These are phyloP conservation scores for Quercus gilva DNA, from an alignment of 306 rosid genomes.

Conservation along the genomic window DNA sequence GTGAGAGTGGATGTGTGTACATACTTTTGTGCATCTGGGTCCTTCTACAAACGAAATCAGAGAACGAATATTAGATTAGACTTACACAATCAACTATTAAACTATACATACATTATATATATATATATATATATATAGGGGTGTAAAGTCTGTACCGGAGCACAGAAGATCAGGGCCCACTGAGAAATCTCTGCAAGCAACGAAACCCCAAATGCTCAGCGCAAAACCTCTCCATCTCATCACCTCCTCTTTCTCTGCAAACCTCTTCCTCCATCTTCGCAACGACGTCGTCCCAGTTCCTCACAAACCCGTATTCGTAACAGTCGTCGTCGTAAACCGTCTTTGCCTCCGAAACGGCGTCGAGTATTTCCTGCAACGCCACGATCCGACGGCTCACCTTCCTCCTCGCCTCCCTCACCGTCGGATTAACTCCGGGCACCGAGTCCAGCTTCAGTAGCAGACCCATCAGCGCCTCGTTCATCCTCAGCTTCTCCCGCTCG, in stretches of 20 bases:
- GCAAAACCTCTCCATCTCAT: constrained; percentile 71
- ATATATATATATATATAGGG: not conserved
- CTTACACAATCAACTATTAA: too few relatives aligned
- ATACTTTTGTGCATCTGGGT: too few relatives aligned
- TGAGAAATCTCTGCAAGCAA: constrained; percentile 80
- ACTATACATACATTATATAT: too few relatives aligned
- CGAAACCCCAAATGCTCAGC: constrained; percentile 75
- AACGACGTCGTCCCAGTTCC: constrained; percentile 63
- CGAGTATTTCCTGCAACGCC: constrained; percentile 85
- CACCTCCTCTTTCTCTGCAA: constrained; percentile 77
- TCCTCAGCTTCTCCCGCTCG: constrained; percentile 58
- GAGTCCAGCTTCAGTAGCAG: constrained; percentile 76
- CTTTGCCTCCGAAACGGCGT: constrained; percentile 52
- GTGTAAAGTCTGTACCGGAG: not conserved
- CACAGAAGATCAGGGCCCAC: constrained; percentile 42
- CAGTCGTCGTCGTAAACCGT: constrained; percentile 26
- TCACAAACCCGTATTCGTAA: constrained; percentile 20
- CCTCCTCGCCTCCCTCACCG: constrained; percentile 78
- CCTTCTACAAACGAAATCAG: not conserved
- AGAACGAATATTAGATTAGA: not conserved
- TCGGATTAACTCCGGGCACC: constrained; percentile 75
- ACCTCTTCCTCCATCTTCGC: constrained; percentile 80
- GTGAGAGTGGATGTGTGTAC: not conserved
- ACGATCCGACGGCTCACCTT: constrained; percentile 86
- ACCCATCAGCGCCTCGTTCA: constrained; percentile 83